Base-by-base conservation (phyloP, 805 yeast species). In the Wickerhamiella musiphila region DNA sequence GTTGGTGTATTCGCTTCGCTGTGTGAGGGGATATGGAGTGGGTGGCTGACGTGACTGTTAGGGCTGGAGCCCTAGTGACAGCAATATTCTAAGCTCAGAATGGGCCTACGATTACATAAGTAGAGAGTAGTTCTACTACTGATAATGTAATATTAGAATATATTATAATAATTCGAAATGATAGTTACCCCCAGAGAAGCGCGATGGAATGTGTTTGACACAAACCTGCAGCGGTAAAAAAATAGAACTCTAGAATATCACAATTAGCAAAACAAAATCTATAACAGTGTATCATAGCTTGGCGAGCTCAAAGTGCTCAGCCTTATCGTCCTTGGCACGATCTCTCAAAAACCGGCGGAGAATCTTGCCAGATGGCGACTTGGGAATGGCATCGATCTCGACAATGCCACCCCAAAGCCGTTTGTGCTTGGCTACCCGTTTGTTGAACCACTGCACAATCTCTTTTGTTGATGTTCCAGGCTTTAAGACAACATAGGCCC, bases 281-380 rank as follows among this genome's bases (percentile, higher is more conserved):
- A n/a, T n/a, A n/a, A n/a, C n/a, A n/a, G n/a, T n/a, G n/a, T n/a
- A n/a, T n/a, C n/a, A n/a, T n/a, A n/a, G n/a, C n/a, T n/a, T n/a
- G n/a, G n/a, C n/a, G n/a, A n/a, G n/a, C n/a, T n/a, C n/a, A n/a
- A n/a, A n/a, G n/a, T n/a, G n/a, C n/a, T n/a, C n/a, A n/a, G n/a
- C n/a, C n/a, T n/a, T 13, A 21, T 15, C 25, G 23, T 44, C 48
- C 4, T 30, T 39, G 10, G 41, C 36, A 10, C 48, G 30, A 18
- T 82, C 82, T 60, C 93, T 69, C 56, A 82, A 62, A 38, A 78
- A 68, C 63, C 94, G 72, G 66, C 94, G 70, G 74, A 83, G 76
- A 46, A 83, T 81, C 65, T 83, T 83, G 43, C 94, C 94, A 5
- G 92, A 76, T 60, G 94, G 72, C 16, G 90, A 78, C 66, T 83